Percentiles rank a stretch among this genome's conserved stretches.
Evolutionary conservation across 2,329 filamentous ascomycete genomes (phyloP).

Genomic region (Metarhizium guizhouense): DNA sequence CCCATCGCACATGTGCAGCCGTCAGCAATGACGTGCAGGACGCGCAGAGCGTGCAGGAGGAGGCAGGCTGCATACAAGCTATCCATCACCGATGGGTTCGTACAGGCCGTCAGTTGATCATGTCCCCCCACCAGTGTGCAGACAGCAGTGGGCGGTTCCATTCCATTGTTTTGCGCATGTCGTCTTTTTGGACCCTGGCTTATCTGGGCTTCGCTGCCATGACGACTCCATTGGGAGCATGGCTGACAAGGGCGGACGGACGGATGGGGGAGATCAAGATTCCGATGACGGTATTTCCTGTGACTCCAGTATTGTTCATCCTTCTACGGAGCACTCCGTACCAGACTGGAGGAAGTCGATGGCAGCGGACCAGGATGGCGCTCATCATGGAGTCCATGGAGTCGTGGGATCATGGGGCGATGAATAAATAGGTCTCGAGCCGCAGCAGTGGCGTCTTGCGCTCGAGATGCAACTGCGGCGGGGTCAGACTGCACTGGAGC

Average conservation of each 20-base stretch:
- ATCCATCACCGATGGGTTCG: not conserved
- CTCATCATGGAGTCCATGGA: not conserved
- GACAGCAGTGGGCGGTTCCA: not conserved
- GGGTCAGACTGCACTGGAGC: no score
- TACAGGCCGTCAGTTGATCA: no score
- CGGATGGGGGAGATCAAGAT: no score
- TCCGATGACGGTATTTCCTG: no score
- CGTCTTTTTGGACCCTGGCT: constrained; percentile 9
- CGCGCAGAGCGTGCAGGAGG: not conserved
- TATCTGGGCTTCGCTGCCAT: constrained; percentile 9
- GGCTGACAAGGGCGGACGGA: no score
- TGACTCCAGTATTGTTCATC: no score
- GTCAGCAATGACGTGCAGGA: constrained; percentile 1
- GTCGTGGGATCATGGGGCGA: no score
- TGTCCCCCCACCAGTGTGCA: no score
- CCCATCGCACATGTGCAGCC: not conserved
- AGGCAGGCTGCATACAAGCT: not conserved
- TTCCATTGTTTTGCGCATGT: constrained; percentile 7
- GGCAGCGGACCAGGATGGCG: not conserved
- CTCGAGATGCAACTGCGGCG: no score
- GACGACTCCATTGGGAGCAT: not conserved
- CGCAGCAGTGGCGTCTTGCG: not conserved
- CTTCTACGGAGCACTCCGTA: no score
- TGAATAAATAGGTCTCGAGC: not conserved
- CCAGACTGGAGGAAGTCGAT: not conserved